Evolutionary conservation across 139 green algal genomes (phyloP).

Genomic region (Chlorella sp.): DNA sequence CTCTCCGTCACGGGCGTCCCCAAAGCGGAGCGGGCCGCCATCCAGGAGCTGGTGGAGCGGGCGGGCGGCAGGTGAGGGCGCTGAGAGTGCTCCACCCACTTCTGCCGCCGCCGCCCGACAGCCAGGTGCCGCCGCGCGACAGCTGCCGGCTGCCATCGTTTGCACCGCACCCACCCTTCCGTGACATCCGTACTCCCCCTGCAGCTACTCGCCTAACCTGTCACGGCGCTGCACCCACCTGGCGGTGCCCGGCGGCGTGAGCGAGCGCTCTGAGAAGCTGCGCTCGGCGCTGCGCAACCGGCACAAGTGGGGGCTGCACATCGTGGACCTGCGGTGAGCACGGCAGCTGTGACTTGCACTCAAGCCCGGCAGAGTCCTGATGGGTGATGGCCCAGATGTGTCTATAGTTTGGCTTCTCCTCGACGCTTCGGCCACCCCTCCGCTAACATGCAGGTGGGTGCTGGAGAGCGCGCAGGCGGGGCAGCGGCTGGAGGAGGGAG

Average conservation of each 20-base stretch:
- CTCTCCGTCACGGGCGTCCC: conserved; percentile 15
- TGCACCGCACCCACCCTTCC: no score
- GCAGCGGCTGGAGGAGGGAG: background rate
- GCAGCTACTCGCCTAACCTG: conserved; percentile 32
- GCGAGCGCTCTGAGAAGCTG: conserved; percentile 22
- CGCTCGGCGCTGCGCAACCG: conserved; percentile 1
- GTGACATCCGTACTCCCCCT: no score
- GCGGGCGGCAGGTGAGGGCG: background rate
- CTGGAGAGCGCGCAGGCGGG: background rate
- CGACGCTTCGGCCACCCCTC: no score
- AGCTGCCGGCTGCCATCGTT: background rate
- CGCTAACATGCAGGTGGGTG: conserved; percentile 13
- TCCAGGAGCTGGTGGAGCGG: conserved; percentile 2
- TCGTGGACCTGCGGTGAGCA: conserved; percentile 1
- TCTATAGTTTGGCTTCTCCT: no score
- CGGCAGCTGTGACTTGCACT: no score
- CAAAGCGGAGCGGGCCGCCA: background rate
- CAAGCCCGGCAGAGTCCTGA: no score
- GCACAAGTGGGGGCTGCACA: conserved; percentile 13
- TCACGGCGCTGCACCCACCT: conserved; percentile 35
- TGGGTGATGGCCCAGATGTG: no score
- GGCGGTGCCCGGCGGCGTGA: conserved; percentile 1
- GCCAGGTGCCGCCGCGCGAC: background rate
- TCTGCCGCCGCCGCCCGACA: background rate
- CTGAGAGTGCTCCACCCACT: background rate